A percentile compares a stretch with the other conserved stretches of the same genome.
These are phyloP conservation scores for Carex myosuroides DNA, from an alignment of 176 grass and related monocot genomes.

Conservation along the genomic window DNA sequence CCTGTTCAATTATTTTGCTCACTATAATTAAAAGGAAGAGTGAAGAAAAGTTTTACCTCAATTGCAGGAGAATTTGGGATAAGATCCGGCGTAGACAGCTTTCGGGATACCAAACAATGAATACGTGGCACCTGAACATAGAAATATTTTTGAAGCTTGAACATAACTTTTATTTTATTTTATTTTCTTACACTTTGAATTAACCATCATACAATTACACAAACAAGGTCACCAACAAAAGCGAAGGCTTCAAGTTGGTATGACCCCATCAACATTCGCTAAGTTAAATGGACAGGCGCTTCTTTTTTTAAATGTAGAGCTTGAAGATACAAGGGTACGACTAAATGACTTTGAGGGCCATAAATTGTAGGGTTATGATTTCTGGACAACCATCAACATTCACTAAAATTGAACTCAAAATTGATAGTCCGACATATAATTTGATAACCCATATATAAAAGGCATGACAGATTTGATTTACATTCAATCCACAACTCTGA, in stretches of 20 bases:
- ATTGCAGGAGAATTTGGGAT: constrained; percentile 31
- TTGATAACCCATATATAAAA: not conserved
- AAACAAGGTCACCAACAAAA: not conserved
- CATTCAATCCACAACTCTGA: not conserved
- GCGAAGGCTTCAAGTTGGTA: not conserved
- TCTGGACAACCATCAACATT: not conserved
- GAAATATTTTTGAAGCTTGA: constrained; percentile 24
- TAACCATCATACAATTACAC: not conserved
- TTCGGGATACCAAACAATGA: constrained; percentile 84
- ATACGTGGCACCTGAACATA: constrained; percentile 68
- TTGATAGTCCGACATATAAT: not conserved
- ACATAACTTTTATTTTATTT: not conserved
- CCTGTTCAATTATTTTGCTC: not conserved
- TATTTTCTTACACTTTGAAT: not conserved
- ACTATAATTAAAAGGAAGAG: not conserved
- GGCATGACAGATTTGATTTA: not conserved
- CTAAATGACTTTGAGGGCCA: not conserved
- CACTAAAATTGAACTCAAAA: not conserved
- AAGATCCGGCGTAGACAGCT: constrained; percentile 60
- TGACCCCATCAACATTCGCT: not conserved
- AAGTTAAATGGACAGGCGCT: not conserved
- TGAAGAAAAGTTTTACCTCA: constrained; percentile 41
- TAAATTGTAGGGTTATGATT: not conserved
- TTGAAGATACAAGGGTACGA: not conserved
- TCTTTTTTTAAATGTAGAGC: not conserved